A percentile compares a stretch with the other conserved stretches of the same genome.
phyloP scores from a whole-genome alignment of 495 filamentous ascomycete species.

The Hypoxylon lienhwacheense region DNA sequence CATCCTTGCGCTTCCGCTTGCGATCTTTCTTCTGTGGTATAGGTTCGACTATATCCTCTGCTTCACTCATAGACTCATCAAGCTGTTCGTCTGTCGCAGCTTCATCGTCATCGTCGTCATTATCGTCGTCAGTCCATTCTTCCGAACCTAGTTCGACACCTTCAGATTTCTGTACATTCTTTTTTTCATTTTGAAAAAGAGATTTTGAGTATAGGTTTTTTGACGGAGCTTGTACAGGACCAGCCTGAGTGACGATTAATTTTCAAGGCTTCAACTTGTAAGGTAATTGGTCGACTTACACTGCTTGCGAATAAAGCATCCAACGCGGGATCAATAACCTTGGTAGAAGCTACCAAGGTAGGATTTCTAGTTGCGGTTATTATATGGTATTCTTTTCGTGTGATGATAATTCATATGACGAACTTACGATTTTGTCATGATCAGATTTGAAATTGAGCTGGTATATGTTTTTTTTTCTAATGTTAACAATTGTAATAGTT shows the following conservation, averaged over 20 bases:
- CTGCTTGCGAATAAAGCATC: constrained; percentile 80
- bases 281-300: constrained; percentile 55
- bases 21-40: constrained; percentile 49
- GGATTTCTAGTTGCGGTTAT: constrained; percentile 36
- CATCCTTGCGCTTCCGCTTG: constrained; percentile 75
- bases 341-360: constrained; percentile 42
- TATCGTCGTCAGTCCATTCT: constrained; percentile 40
- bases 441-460: neutral
- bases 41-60: constrained; percentile 48
- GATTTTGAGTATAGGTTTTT: constrained; percentile 52
- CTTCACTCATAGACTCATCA: constrained; percentile 45
- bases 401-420: neutral
- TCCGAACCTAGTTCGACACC: constrained; percentile 31
- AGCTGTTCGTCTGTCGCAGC: constrained; percentile 25
- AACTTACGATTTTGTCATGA: constrained; percentile 40
- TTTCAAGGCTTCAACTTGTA: neutral
- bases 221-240: constrained; percentile 63
- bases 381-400: neutral
- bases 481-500: neutral
- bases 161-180: constrained; percentile 12
- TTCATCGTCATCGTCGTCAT: constrained; percentile 5
- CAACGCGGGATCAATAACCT: constrained; percentile 71
- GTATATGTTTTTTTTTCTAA: too few relatives aligned
- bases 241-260: constrained; percentile 56
- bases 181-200: constrained; percentile 38